Base-by-base conservation (phyloP, 208 protist species). In the Leishmania gerbilli region DNA sequence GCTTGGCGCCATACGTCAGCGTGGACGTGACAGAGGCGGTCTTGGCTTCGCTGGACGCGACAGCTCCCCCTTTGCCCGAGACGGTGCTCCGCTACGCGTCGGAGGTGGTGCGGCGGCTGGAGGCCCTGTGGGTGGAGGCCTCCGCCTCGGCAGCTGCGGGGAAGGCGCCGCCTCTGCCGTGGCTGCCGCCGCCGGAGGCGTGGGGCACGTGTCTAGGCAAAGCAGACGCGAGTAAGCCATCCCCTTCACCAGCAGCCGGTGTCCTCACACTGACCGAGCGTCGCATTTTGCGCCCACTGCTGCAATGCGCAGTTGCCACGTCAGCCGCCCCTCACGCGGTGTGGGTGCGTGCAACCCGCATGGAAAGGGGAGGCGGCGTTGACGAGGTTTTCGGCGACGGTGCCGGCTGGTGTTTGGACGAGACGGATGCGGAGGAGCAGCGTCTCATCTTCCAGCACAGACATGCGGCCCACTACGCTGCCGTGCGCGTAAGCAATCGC, bases 1-100 rank as follows among this genome's bases (percentile, higher is more conserved):
- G 34, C 72, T 62, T 27, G 34, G 71, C n/a, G 34, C 47, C 71
- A 42, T 42, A 34, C 40, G 27, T 47, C 42, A 85, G 82, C 42
- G 77, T 85, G 34, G 82, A 85, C 75, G 77, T 85, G 27, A 78
- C 77, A 68, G 82, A 85, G 27, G 82, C 77, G 5, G 82, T 79
- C 27, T 53, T 85, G 27, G 49, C 42, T 42, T 85, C 82, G 1
- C 42, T 68, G 37, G 64, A 75, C 40, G 37, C 56, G 37, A 56
- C 71, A 31, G 24, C 37, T 11, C 71, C 71, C 49, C 82, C 82
- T 56, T 67, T 85, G 60, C 82, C 82, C 4, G 24, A 65, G 5
- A 31, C 62, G 21, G 77, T 85, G n/a, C 6, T 67, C 24, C 21
- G 34, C 47, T 85, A 81, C 55, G 82, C 76, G 47, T 24, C 55